Base-by-base conservation (phyloP, 495 filamentous ascomycete species). In the Letharia columbiana region DNA sequence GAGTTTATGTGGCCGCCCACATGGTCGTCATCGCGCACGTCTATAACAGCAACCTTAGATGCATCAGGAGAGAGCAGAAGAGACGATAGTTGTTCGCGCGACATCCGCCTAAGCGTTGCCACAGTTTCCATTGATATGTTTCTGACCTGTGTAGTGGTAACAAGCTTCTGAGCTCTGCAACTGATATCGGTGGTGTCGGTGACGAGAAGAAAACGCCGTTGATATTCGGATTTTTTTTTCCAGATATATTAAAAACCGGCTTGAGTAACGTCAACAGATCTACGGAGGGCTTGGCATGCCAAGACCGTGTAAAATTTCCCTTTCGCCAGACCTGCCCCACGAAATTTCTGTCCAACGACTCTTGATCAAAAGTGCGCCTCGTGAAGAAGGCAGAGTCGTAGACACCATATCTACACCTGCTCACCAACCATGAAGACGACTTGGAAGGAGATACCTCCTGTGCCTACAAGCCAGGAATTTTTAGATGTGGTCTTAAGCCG, bases 401-500 rank as follows among this genome's bases (percentile, higher is more conserved):
- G 31, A 18, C 33, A 9, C 33, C 54, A 37, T 31, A 31, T 35
- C 35, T 3, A 37, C 33, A 54, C 49, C 61, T 63, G 41, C 37
- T 37, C 18, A 18, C 18, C 42, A 42, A 79, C 75, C 72, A 88
- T 88, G 85, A 88, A 88, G 82, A 87, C 85, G 28, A 86, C 86
- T 50, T 88, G 86, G 86, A 88, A 88, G 74, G 86, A 88, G 77
- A 95, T 95, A 73, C 84, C 88, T 60, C 93, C 95, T 66, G 94
- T 98, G 69, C 94, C 94, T 41, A 96, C 90, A 69, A 88, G 84
- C 73, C 87, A 95, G 79, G 94, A 98, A 77, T 98, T 98, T 73
- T 82, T 98, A 67, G 94, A 98, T 76, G 96, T 98, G 72, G 91
- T 98, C 70, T 85, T 98, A 67, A 93, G 89, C 69, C 83, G 92